A percentile compares a stretch with the other conserved stretches of the same genome.
Evolutionary conservation across 306 rosid species (phyloP).

Genomic region (Rubus parviflorus): DNA sequence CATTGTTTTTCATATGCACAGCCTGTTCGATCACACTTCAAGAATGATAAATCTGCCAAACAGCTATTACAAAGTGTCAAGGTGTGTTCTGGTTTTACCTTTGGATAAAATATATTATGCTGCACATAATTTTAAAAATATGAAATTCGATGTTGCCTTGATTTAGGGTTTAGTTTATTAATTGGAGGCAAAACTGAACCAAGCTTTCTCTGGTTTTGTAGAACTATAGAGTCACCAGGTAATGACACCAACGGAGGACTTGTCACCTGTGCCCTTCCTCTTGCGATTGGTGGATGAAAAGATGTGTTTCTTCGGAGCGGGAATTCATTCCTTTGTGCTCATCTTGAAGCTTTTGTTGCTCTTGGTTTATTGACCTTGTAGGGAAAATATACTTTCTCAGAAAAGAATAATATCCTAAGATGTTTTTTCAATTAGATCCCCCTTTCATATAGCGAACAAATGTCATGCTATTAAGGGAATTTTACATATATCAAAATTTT

Average conservation of each 20-base stretch:
- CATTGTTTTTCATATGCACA: conserved; percentile 35
- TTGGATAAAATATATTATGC: neutral
- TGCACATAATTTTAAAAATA: neutral
- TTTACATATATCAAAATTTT: neutral
- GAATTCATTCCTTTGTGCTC: neutral
- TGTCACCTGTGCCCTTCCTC: neutral
- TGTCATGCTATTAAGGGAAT: neutral
- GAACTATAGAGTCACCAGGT: conserved; percentile 17
- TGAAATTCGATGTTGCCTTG: neutral
- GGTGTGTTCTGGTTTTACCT: conserved; percentile 39
- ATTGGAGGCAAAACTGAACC: neutral
- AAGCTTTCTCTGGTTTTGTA: neutral
- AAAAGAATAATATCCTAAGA: neutral
- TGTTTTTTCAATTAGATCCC: neutral
- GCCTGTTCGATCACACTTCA: conserved; percentile 84
- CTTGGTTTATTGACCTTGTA: neutral
- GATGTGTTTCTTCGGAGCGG: neutral
- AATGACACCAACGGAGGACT: conserved; percentile 11
- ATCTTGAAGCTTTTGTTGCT: neutral
- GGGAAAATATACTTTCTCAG: neutral
- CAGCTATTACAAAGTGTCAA: conserved; percentile 68
- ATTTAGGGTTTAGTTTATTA: neutral
- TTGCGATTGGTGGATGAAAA: neutral
- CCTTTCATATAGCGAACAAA: neutral
- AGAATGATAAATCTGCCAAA: conserved; percentile 60